Evolutionary conservation across 768 basidiomycete species (phyloP), one percentile per base, ranked within the genome.

Genomic region (Roridomyces roridus): DNA sequence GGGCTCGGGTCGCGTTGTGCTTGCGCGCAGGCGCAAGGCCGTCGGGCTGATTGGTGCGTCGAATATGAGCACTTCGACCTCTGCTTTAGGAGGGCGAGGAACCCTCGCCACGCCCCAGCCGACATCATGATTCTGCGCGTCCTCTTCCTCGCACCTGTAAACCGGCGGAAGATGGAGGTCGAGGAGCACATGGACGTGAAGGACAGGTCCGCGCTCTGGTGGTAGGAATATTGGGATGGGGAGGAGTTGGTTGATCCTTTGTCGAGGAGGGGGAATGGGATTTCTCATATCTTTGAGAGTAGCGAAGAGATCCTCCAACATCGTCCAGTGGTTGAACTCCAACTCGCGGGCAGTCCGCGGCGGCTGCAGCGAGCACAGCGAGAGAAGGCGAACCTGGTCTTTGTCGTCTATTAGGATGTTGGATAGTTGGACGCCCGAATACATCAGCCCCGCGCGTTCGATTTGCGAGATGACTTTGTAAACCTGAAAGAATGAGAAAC

Each of bases 391-490:
- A 12, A 51, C 45, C 18, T 52, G 20, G n/a, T 50, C 51, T 5
- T 49, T 43, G 9, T 35, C 18, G 24, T 34, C 36, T 28, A 51
- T 24, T 37, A 51, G 46, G 23, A 58, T 35, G 39, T 42, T 46
- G 11, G 50, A 47, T 4, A 23, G 12, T 17, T 51, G 8, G 11
- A 57, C 23, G 1, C 50, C 42, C 14, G 20, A 44, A 39, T 34
- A 53, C 18, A 59, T 6, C 6, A 59, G 41, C 5, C 57, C 51
- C 6, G 57, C 51, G 18, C 51, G 51, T 42, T 59, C 46, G 34
- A 59, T 44, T 29, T 52, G 24, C 3, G 51, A 39, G n/a, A 59
- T 43, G 14, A 51, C 57, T 14, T 48, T 52, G 51, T 59, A 59
- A 14, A 59, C 51, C 57, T 59, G 28, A 5, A 24, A 5, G 20